These are phyloP conservation scores for Vicia villosa DNA, from an alignment of 306 rosid species.

Conservation along the genomic window DNA sequence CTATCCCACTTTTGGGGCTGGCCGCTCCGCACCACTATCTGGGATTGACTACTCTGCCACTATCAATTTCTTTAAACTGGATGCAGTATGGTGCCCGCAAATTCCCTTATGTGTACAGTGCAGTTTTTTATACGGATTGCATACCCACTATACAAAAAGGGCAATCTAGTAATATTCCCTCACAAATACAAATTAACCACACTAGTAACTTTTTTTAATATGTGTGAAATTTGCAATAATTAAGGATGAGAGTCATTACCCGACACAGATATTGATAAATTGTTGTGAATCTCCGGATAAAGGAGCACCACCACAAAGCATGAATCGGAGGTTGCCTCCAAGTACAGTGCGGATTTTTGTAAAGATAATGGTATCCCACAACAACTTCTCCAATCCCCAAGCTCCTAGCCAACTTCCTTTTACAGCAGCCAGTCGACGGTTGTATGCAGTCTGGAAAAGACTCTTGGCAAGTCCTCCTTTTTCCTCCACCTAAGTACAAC, in stretches of 20 bases:
- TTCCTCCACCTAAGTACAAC: slow-evolving; percentile 64
- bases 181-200: no score
- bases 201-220: no score
- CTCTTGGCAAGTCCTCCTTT: slow-evolving; percentile 65
- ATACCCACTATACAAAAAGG: no score
- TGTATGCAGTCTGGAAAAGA: slow-evolving; percentile 66
- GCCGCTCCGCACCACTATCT: no score
- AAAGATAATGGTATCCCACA: slow-evolving; percentile 77
- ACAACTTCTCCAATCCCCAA: slow-evolving; percentile 74
- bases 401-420: slow-evolving; percentile 99
- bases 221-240: no score
- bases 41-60: no score
- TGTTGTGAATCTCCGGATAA: slow-evolving; percentile 79
- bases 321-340: slow-evolving; percentile 73
- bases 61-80: no score
- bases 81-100: no score
- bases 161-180: no score
- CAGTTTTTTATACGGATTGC: no score
- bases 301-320: slow-evolving; percentile 98
- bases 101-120: no score
- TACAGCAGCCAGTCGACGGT: slow-evolving; percentile 65
- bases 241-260: slow-evolving; percentile 52
- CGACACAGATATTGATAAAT: slow-evolving; percentile 87
- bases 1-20: no score
- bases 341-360: slow-evolving; percentile 58